These are phyloP conservation scores for Stentor roeselii DNA, from an alignment of 73 alveolate species.

Conservation along the genomic window DNA sequence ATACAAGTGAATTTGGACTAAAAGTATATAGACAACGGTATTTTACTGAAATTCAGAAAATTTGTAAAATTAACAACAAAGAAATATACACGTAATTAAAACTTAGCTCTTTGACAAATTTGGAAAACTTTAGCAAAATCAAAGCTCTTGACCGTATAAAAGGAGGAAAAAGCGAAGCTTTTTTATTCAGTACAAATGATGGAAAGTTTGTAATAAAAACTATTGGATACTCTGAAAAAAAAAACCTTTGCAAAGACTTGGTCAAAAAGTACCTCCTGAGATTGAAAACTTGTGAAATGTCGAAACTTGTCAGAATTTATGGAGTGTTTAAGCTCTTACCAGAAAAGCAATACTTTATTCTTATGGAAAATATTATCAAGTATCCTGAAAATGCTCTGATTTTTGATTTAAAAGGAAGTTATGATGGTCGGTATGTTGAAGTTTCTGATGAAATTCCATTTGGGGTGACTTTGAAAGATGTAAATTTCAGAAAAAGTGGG, in stretches of 20 bases:
- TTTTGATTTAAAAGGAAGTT: conserved; percentile 5
- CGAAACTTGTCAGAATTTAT: not conserved
- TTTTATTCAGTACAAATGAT: not conserved
- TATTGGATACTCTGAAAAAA: not conserved
- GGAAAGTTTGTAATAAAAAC: not conserved
- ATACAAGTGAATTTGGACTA: too few relatives aligned
- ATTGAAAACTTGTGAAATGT: too few relatives aligned
- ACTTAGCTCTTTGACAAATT: not conserved
- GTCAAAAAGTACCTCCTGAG: not conserved
- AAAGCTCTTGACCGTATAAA: too few relatives aligned
- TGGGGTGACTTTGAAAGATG: not conserved
- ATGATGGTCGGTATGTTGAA: not conserved
- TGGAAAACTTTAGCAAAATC: not conserved
- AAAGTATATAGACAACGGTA: too few relatives aligned
- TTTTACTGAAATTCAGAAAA: too few relatives aligned
- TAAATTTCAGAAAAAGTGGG: not conserved
- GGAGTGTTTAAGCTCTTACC: not conserved
- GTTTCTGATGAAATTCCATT: not conserved
- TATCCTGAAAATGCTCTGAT: not conserved
- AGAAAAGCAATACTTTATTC: not conserved
- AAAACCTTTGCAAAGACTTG: not conserved
- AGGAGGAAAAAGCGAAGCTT: not conserved
- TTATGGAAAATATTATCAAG: not conserved
- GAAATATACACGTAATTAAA: not conserved
- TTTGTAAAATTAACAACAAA: not conserved